Evolutionary conservation across 352 stramenopile genomes (phyloP).

Genomic region (Peronosclerospora sorghi): DNA sequence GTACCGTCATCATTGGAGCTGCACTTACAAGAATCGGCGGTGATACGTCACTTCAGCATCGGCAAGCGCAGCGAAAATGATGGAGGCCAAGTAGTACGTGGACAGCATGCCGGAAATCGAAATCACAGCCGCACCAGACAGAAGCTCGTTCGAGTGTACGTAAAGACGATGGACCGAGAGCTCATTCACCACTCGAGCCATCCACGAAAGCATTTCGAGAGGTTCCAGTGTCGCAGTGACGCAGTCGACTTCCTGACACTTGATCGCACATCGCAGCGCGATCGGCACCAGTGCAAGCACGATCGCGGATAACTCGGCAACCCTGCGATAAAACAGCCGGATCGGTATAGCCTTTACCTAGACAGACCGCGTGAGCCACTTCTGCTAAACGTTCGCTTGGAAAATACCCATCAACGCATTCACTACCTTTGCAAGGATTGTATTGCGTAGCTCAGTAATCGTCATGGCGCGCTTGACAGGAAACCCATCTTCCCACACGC

Average conservation of each 20-base stretch:
- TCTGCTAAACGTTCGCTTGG: background rate
- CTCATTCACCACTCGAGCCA: constrained; percentile 23
- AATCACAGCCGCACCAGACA: constrained; percentile 33
- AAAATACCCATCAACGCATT: background rate
- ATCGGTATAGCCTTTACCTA: constrained; percentile 65
- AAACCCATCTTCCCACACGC: constrained; percentile 61
- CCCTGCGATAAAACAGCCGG: constrained; percentile 57
- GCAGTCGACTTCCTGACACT: constrained; percentile 53
- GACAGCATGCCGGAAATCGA: constrained; percentile 58
- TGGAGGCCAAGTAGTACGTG: constrained; percentile 64
- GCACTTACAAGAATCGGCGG: constrained; percentile 59
- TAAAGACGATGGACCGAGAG: constrained; percentile 17
- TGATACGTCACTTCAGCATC: constrained; percentile 82
- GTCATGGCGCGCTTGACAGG: constrained; percentile 70
- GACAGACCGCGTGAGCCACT: background rate
- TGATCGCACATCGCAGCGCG: constrained; percentile 34
- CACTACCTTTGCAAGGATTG: constrained; percentile 60
- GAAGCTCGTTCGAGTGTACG: constrained; percentile 15
- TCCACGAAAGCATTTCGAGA: constrained; percentile 26
- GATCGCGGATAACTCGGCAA: constrained; percentile 43
- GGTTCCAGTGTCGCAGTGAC: constrained; percentile 38
- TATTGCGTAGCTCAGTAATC: constrained; percentile 68
- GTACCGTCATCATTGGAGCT: background rate
- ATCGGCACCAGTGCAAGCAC: constrained; percentile 53
- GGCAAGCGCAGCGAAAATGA: constrained; percentile 63